Percentiles rank a stretch among this genome's conserved stretches.
Evolutionary conservation across 176 grass and related monocot species (phyloP).

Genomic region (Phragmites australis): DNA sequence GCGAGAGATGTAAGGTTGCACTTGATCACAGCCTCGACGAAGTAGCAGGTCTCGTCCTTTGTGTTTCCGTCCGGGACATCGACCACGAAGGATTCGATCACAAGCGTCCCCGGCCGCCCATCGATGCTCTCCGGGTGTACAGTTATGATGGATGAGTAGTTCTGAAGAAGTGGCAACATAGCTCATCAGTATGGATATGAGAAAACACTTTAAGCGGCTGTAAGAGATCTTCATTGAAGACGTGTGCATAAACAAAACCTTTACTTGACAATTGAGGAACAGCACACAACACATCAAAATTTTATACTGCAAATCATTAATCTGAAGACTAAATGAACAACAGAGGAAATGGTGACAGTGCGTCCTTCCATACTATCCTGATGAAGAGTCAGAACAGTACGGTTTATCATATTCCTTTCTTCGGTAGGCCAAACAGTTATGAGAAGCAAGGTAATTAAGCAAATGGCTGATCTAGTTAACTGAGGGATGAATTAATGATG

Average conservation of each 20-base stretch:
- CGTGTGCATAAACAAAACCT: conserved; percentile 10
- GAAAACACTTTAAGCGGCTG: conserved; percentile 18
- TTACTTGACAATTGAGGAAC: conserved; percentile 11
- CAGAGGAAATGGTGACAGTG: neutral
- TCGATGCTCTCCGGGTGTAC: conserved; percentile 66
- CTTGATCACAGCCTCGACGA: conserved; percentile 80
- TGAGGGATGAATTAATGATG: neutral
- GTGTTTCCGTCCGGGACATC: conserved; percentile 76
- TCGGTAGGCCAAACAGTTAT: conserved; percentile 1
- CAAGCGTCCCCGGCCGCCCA: conserved; percentile 64
- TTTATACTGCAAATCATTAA: neutral
- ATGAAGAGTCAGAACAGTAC: neutral
- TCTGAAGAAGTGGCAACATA: conserved; percentile 53
- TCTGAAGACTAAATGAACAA: neutral
- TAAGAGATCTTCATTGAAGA: neutral
- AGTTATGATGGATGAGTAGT: conserved; percentile 76
- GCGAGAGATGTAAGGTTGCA: conserved; percentile 76
- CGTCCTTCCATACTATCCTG: neutral
- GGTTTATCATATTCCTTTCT: neutral
- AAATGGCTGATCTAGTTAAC: conserved; percentile 1
- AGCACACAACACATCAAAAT: neutral
- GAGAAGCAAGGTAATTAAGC: neutral
- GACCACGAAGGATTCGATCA: conserved; percentile 80
- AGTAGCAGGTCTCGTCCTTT: conserved; percentile 79
- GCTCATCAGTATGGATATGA: conserved; percentile 37